phyloP scores from a whole-genome alignment of 805 yeast genomes.

The Ogataea allantospora region DNA sequence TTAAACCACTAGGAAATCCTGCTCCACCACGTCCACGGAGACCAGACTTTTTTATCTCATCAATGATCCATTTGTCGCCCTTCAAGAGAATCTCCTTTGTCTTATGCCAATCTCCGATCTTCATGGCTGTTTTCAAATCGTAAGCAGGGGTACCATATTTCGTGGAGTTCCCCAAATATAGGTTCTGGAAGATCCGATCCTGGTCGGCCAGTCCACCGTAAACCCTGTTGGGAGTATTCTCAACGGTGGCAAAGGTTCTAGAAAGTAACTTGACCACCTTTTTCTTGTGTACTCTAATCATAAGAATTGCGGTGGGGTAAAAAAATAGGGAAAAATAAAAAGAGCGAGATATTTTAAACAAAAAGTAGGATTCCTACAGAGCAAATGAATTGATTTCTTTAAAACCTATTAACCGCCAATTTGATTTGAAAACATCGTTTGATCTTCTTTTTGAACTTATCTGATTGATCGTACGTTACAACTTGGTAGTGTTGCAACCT shows the following conservation, averaged over 20 bases:
- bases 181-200: constrained; percentile 85
- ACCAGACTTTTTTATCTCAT: constrained; percentile 81
- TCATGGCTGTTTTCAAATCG: constrained; percentile 69
- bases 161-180: constrained; percentile 50
- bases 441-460: too few species aligned
- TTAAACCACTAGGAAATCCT: constrained; percentile 87
- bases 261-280: constrained; percentile 13
- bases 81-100: constrained; percentile 80
- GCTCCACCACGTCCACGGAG: constrained; percentile 93
- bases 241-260: constrained; percentile 40
- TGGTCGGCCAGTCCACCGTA: constrained; percentile 78
- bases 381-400: neutral
- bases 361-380: neutral
- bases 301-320: constrained; percentile 10
- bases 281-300: constrained; percentile 1
- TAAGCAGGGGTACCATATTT: constrained; percentile 55
- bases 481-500: constrained; percentile 37
- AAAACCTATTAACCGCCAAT: neutral
- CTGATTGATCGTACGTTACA: too few species aligned
- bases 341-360: neutral
- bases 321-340: constrained; percentile 1
- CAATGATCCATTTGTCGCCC: constrained; percentile 89
- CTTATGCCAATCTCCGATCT: constrained; percentile 90
- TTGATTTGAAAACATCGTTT: neutral
- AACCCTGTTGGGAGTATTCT: constrained; percentile 49